These are phyloP conservation scores for Wickerhamomyces sp. DNA, from an alignment of 1,139 yeast genomes.

Conservation along the genomic window DNA sequence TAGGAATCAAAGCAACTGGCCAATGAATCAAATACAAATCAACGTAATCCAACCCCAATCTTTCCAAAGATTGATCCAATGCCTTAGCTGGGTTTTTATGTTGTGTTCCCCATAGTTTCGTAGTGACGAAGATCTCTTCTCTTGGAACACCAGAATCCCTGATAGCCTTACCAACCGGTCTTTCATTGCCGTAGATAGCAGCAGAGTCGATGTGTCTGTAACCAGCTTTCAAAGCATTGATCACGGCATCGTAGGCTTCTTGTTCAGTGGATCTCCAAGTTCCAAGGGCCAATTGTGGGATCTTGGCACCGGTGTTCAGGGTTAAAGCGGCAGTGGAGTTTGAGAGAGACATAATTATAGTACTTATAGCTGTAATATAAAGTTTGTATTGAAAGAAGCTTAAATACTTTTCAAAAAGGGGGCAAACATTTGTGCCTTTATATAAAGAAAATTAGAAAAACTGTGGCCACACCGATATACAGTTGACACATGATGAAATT, in stretches of 20 bases:
- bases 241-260: conserved; percentile 57
- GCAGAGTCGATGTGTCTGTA: conserved; percentile 82
- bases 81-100: conserved; percentile 58
- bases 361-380: too few species aligned
- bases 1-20: conserved; percentile 61
- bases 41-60: conserved; percentile 71
- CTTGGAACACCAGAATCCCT: conserved; percentile 65
- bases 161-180: conserved; percentile 61
- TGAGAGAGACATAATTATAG: conserved; percentile 6
- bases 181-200: conserved; percentile 61
- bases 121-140: conserved; percentile 68
- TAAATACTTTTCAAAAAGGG: too few species aligned
- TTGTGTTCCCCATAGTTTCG: conserved; percentile 71
- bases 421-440: too few species aligned
- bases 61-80: conserved; percentile 55
- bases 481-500: too few species aligned
- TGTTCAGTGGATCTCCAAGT: conserved; percentile 68
- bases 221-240: conserved; percentile 61
- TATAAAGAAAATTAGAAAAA: too few species aligned
- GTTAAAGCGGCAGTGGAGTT: conserved; percentile 9
- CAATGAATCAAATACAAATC: conserved; percentile 85
- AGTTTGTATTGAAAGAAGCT: too few species aligned
- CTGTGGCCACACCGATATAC: too few species aligned
- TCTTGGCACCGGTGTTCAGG: conserved; percentile 55
- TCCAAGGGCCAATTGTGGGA: conserved; percentile 73